Evolutionary conservation across 192 early-diverging fungal genomes (phyloP), one percentile per base, ranked within the genome.

Genomic region (Thamnidium elegans): DNA sequence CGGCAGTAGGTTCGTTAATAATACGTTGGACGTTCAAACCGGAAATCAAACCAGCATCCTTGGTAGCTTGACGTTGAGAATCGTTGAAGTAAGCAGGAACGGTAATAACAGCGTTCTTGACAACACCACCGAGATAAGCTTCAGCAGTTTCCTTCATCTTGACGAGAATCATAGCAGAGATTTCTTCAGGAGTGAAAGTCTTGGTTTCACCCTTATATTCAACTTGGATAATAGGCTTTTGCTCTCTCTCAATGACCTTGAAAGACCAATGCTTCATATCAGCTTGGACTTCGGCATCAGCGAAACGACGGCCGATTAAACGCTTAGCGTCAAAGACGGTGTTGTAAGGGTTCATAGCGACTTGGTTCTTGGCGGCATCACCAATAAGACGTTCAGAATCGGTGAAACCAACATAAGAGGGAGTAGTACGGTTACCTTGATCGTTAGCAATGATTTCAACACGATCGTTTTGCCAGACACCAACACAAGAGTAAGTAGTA

Each of bases 211-310:
- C 96, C 90, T 96, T 93, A 88, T 86, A 93, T 68, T 96, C 92
- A 50, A 92, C 82, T 85, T 95, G 83, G 79, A 97, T 92, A 65
- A 85, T 75, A 55, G 95, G 95, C 87, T 97, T 96, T 78, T 79
- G 74, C 50, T 83, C 88, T 81, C 93, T 90, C 73, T 88, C 79
- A 72, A 96, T 74, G 76, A 99, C 85, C 83, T 94, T 96, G 90
- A 97, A 99, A 47, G 94, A 90, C 90, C 90, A 97, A 88, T 95
- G 93, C 90, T 97, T 96, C 93, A 99, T 99, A 81, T 99, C 96
- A 61, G 90, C 86, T 86, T 99, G 93, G 56, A 99, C 96, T 79
- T 96, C 96, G 66, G 79, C 65, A 76, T 96, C 94, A 48, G 78
- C 83, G 78, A 95, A 96, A 50, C 88, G 86, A 72, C 94, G 96